A percentile compares a stretch with the other conserved stretches of the same genome.
These are phyloP conservation scores for Gremmenia infestans DNA, from an alignment of 2,329 filamentous ascomycete species.

Conservation along the genomic window DNA sequence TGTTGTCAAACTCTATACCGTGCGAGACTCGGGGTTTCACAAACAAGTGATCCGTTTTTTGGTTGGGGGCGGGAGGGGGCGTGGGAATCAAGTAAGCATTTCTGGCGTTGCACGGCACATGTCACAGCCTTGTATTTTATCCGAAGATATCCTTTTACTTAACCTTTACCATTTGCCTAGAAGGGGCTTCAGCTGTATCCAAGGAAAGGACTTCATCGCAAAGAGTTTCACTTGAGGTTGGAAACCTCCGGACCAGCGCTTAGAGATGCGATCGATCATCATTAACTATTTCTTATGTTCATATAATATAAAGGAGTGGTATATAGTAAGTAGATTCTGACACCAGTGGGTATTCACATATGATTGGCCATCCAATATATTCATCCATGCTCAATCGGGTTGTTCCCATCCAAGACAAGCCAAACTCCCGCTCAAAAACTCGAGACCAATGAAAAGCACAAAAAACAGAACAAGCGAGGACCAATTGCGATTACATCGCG, in stretches of 20 bases:
- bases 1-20: too few species aligned
- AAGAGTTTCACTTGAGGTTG: too few species aligned
- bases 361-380: not conserved
- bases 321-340: not conserved
- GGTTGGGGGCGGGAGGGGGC: too few species aligned
- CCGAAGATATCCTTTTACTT: not conserved
- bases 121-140: not conserved
- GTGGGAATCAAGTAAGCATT: not conserved
- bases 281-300: not conserved
- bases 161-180: not conserved
- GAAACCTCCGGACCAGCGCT: not conserved
- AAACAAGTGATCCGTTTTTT: too few species aligned
- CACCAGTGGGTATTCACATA: not conserved
- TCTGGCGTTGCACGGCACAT: not conserved
- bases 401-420: not conserved
- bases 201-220: too few species aligned
- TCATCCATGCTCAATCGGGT: not conserved
- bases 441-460: not conserved
- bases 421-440: slow-evolving; percentile 6
- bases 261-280: not conserved
- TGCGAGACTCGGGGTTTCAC: too few species aligned
- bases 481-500: slow-evolving; percentile 8
- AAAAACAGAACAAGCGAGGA: not conserved
- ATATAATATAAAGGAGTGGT: not conserved
- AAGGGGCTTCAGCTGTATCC: not conserved